Conservation (phyloP, 192 early-diverging fungal genomes). For the Piromyces sp. region DNA sequence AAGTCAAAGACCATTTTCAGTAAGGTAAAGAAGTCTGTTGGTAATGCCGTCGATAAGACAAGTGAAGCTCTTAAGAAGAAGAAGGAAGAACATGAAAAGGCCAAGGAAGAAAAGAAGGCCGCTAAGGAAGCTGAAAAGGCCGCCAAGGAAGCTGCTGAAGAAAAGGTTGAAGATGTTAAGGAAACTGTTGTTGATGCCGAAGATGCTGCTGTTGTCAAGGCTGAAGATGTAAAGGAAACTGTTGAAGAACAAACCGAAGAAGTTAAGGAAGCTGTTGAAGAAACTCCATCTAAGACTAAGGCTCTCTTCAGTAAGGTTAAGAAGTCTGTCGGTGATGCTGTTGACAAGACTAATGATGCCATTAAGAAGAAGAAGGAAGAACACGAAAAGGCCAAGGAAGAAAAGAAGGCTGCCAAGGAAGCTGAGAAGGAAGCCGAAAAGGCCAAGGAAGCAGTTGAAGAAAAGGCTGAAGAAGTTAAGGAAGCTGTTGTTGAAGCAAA, state of each 20-base stretch:
- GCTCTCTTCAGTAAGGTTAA: background rate
- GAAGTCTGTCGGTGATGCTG: background rate
- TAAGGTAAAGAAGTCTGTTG: background rate
- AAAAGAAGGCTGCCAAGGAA: background rate
- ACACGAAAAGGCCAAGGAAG: background rate
- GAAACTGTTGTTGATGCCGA: background rate
- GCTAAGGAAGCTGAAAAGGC: too few species aligned
- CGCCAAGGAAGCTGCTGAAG: background rate
- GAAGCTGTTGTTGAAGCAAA: background rate
- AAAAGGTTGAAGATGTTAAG: background rate
- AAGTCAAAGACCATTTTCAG: background rate
- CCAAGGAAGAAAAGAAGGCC: too few species aligned
- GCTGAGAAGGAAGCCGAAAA: background rate
- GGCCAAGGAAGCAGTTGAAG: too few species aligned
- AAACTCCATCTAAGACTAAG: too few species aligned
- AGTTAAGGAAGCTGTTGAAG: background rate
- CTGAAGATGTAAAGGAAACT: background rate
- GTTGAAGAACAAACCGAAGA: too few species aligned
- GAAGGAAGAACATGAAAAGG: too few species aligned
- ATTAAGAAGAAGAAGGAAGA: too few species aligned
- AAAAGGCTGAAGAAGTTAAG: too few species aligned
- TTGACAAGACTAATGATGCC: background rate
- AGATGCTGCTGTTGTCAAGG: background rate
- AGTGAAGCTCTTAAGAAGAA: too few species aligned
- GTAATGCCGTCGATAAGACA: background rate